Evolutionary conservation across 192 early-diverging fungal species (phyloP).

Genomic region (Linnemannia zychae): DNA sequence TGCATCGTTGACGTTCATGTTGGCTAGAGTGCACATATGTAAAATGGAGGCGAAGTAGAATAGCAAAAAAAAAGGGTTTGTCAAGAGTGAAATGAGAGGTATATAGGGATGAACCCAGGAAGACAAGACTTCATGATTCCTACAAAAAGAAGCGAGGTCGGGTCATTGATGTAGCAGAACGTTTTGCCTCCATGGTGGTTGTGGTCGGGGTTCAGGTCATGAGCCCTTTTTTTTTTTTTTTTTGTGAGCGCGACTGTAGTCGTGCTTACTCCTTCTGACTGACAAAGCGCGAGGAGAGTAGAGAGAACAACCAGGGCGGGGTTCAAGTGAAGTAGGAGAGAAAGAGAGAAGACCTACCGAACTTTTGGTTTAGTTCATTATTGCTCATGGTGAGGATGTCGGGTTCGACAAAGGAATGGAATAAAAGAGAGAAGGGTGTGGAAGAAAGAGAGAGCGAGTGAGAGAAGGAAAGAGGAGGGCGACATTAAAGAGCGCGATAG

Average conservation of each 20-base stretch:
- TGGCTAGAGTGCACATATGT: not conserved
- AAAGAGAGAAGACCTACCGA: conserved; percentile 26
- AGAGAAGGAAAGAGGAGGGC: not conserved
- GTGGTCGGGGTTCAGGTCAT: not conserved
- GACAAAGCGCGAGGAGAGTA: not conserved
- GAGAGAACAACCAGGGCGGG: not conserved
- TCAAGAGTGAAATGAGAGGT: not conserved
- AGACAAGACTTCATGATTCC: not conserved
- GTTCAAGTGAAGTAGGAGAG: not conserved
- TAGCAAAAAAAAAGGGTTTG: not conserved
- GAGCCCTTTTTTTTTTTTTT: not conserved
- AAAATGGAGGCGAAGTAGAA: not conserved
- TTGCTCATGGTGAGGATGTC: conserved; percentile 31
- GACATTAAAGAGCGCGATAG: not conserved
- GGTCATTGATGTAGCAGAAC: too few species aligned
- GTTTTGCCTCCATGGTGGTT: not conserved
- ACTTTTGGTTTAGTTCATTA: conserved; percentile 39
- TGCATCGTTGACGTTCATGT: conserved; percentile 30
- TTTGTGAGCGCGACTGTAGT: conserved; percentile 7
- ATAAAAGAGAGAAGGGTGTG: not conserved
- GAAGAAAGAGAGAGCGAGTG: not conserved
- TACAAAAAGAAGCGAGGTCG: not conserved
- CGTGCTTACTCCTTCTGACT: too few species aligned
- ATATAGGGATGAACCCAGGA: not conserved
- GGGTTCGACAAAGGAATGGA: not conserved